phyloP scores from a whole-genome alignment of 2,329 filamentous ascomycete genomes.

The Colletotrichum ledebouriae region DNA sequence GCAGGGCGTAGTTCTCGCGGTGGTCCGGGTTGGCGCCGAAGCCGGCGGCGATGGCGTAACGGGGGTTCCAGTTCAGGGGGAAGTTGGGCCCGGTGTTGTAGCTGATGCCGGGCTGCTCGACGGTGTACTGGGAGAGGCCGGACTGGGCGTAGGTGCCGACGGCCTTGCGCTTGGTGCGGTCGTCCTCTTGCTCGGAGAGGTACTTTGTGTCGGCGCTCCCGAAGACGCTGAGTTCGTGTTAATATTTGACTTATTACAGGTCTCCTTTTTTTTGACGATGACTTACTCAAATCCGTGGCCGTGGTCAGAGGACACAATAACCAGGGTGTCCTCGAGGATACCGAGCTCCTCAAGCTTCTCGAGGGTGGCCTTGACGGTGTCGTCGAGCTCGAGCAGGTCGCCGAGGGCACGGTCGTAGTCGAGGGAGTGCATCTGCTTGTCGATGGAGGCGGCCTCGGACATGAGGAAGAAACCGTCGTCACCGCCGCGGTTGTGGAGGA shows the following conservation, averaged over 20 bases:
- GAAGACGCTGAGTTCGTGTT: conserved; percentile 67
- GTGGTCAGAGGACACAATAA: conserved; percentile 88
- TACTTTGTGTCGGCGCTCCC: conserved; percentile 86
- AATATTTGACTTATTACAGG: accelerated
- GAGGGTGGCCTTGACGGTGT: conserved; percentile 83
- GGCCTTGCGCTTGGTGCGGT: conserved; percentile 81
- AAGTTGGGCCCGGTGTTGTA: conserved; percentile 83
- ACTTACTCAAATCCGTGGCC: conserved; percentile 84
- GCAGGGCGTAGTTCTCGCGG: conserved; percentile 81
- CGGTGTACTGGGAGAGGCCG: conserved; percentile 81
- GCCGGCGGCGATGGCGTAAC: conserved; percentile 83
- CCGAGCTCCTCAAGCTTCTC: conserved; percentile 75
- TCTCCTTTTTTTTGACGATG: too few relatives aligned
- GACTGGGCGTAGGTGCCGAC: conserved; percentile 81
- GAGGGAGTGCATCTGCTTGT: conserved; percentile 90
- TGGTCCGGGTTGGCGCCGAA: conserved; percentile 79
- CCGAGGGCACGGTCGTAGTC: conserved; percentile 90
- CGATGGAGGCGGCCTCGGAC: conserved; percentile 86
- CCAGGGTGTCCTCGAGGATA: conserved; percentile 80
- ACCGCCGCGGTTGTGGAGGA: conserved; percentile 75
- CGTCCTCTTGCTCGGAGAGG: conserved; percentile 72
- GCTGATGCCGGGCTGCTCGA: conserved; percentile 67
- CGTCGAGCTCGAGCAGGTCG: conserved; percentile 87
- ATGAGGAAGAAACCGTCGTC: conserved; percentile 88
- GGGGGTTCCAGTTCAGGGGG: conserved; percentile 86